Conservation (phyloP, 305 asterid species). For the Solanum chacoense region DNA sequence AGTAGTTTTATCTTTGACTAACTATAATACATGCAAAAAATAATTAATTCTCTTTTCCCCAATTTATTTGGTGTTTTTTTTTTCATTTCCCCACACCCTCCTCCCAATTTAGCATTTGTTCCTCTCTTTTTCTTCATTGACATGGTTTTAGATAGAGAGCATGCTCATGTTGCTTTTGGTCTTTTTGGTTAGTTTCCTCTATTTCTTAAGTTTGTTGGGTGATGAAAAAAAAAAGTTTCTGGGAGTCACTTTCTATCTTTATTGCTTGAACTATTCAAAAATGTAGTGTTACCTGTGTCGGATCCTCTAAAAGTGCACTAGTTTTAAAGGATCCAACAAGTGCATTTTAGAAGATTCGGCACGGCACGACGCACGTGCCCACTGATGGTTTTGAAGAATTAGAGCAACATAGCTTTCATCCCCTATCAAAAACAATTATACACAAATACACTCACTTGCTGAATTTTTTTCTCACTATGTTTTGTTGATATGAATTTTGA, state of each 20-base stretch:
- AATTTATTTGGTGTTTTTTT: not conserved
- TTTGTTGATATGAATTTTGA: not conserved
- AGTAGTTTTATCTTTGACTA: not conserved
- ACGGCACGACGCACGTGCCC: fast-evolving
- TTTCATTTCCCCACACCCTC: not conserved
- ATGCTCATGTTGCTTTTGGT: not conserved
- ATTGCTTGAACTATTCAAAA: not conserved
- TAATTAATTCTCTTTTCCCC: not conserved
- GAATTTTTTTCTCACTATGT: not conserved
- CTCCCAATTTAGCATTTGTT: not conserved
- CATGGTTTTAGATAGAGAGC: not conserved
- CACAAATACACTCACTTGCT: not conserved
- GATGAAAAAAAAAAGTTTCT: not conserved
- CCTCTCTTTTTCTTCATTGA: not conserved
- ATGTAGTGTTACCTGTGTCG: not conserved
- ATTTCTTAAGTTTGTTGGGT: not conserved
- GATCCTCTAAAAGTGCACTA: not conserved
- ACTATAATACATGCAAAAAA: not conserved
- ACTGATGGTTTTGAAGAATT: not conserved
- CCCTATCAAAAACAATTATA: not conserved
- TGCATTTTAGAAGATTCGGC: not conserved
- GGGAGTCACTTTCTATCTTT: not conserved
- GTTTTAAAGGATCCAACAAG: fast-evolving
- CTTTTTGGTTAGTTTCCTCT: not conserved
- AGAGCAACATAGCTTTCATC: not conserved